These are phyloP conservation scores for Betula pendula DNA, from an alignment of 306 rosid genomes.

Conservation along the genomic window DNA sequence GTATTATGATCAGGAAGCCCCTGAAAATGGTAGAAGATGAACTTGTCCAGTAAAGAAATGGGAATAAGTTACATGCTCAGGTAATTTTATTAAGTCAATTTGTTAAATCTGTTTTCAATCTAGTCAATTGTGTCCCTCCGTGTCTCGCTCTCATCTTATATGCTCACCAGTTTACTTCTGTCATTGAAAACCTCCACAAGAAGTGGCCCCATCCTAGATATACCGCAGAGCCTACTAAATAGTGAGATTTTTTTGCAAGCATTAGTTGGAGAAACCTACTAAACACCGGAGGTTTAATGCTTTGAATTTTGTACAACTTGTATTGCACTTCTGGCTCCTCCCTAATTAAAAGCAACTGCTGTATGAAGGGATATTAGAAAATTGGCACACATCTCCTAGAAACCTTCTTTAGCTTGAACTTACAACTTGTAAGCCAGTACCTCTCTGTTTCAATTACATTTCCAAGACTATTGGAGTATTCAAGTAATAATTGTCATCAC, in stretches of 20 bases:
- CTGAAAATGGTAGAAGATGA: background rate
- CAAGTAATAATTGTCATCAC: background rate
- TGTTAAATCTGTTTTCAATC: background rate
- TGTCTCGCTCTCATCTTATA: background rate
- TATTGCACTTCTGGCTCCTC: no score
- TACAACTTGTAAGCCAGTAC: no score
- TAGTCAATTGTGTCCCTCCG: background rate
- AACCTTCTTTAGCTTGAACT: no score
- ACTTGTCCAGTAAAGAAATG: background rate
- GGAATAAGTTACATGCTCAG: background rate
- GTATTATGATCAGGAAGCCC: background rate
- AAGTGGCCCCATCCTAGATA: background rate
- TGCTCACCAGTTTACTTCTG: background rate
- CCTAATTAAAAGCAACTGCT: no score
- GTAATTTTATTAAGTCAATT: no score
- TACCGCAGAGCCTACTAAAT: background rate
- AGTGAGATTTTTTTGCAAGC: background rate
- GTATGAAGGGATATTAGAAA: no score
- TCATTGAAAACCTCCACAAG: background rate
- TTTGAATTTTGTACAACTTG: background rate
- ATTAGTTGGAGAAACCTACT: background rate
- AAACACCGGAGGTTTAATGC: background rate
- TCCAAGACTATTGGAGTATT: no score
- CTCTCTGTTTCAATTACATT: no score
- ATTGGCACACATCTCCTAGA: no score